Base-by-base conservation (phyloP, 257 asterid species). In the Handroanthus guayacan region DNA sequence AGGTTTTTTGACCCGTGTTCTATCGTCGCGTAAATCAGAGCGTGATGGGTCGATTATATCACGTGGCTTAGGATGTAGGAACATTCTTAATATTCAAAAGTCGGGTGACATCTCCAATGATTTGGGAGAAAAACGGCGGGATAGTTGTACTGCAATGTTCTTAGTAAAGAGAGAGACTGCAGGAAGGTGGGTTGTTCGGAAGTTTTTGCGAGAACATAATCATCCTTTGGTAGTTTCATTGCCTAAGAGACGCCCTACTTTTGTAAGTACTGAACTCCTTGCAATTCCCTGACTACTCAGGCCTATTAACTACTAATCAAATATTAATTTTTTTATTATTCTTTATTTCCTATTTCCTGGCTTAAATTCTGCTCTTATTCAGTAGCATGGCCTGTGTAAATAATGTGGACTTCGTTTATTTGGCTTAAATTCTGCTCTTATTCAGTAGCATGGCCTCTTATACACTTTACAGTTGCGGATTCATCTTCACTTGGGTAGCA, bases 31-130 rank as follows among this genome's bases (percentile, higher is more conserved):
- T 80, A 89, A 88, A 77, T 89, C 96, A 68, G 94, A 89, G 75
- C 85, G 90, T 38, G 96, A 88, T 81, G 92, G 94, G 36, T 86
- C 89, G 38, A 71, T 87, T 55, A 81, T 91, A 84, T 91, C 91
- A 41, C 91, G 94, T 34, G 96, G 92, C 66, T 82, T 91, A 61
- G 97, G 96, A 69, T 91, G 97, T 77, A 87, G 91, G 84, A 88
- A 83, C 77, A 25, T 45, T 70, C 80, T 72, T 44, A 79, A 68
- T 67, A 73, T 9, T 76, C 91, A 80, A 57, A 88, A 82, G 73
- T 51, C 82, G 9, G 88, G 75, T 51, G 82, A 78, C 54, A 50
- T 78, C 47, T 72, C 80, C 58, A 69, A 55, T 64, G 89, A 76
- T 61, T 85, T 75, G 76, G 86, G 83, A 75, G 87, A 86, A 72